Evolutionary conservation across 306 rosid species (phyloP).

Genomic region (Citrullus colocynthis): DNA sequence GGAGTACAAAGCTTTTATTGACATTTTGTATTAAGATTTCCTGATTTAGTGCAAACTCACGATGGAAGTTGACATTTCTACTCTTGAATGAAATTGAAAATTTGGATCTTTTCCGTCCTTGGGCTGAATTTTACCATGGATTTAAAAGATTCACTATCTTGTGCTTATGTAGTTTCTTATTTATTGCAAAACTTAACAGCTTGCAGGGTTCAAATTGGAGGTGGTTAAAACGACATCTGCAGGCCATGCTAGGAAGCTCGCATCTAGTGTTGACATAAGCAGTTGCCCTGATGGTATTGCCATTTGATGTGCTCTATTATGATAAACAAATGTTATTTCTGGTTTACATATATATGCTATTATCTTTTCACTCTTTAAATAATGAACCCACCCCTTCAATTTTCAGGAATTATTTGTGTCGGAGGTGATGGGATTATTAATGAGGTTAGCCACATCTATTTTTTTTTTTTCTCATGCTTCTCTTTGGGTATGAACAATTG

Average conservation of each 20-base stretch:
- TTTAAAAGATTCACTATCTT: background rate
- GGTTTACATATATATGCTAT: conserved; percentile 10
- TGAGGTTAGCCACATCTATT: conserved; percentile 51
- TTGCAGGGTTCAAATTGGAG: conserved; percentile 97
- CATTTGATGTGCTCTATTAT: conserved; percentile 6
- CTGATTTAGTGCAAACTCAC: background rate
- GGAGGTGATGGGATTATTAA: conserved; percentile 99
- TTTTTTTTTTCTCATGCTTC: conserved; percentile 1
- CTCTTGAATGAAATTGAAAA: background rate
- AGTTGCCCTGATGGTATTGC: conserved; percentile 87
- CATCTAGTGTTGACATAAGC: conserved; percentile 83
- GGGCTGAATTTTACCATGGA: background rate
- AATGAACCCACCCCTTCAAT: conserved; percentile 1
- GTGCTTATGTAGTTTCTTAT: background rate
- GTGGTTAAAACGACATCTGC: conserved; percentile 82
- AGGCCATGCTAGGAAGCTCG: conserved; percentile 87
- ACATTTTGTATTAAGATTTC: background rate
- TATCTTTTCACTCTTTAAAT: conserved; percentile 13
- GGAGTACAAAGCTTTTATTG: no score
- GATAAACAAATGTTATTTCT: conserved; percentile 6
- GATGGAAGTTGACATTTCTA: background rate
- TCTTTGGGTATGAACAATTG: background rate
- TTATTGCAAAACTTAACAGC: conserved; percentile 46
- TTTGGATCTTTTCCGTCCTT: background rate
- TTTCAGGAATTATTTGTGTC: conserved; percentile 88